Evolutionary conservation across 805 yeast species (phyloP), one percentile per base, ranked within the genome.

Genomic region (Metschnikowia borealis): DNA sequence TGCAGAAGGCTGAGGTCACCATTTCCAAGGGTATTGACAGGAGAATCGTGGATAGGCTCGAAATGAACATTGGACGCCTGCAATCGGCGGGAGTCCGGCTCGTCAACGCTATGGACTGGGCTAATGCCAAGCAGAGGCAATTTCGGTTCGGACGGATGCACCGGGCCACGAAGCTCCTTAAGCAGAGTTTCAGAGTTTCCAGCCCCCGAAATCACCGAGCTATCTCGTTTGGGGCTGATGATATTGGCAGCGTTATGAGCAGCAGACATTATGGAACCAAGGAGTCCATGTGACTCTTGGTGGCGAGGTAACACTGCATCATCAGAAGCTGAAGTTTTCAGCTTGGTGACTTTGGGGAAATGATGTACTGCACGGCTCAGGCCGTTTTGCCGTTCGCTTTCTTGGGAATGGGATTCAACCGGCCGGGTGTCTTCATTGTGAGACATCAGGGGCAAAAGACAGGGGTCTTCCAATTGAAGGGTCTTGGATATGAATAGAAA

Each of bases 11-110:
- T 57, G 38, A 81, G 65, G 23, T 71, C 68, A 2, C 84, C 84
- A 39, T 69, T 64, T 1, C 84, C 84, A 44, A 81, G 50, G 0
- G 82, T 71, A 48, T 69, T 73, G 21, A 79, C 52, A 0, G 80
- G 75, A 3, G 80, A 68, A 38, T 73, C 73, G 43, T 78, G 67
- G 3, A 80, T 63, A 0, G 82, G 74, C 48, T 67, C 75, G 56
- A 81, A 81, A 31, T 69, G 75, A 18, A 80, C 75, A 26, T 66
- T 66, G 7, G 68, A 55, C 5, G 68, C 46, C 15, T 35, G 46
- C 15, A 17, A 34, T 26, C 20, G 23, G 14, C 17, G 13, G 18
- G 17, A 23, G 6, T 23, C 39, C 15, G 21, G 33, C 21, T 29
- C 31, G 14, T 23, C 40, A 11, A 17, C 11, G 40, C 33, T 35